Conservation (phyloP, 345 rosid genomes). For the Camelina sativa region DNA sequence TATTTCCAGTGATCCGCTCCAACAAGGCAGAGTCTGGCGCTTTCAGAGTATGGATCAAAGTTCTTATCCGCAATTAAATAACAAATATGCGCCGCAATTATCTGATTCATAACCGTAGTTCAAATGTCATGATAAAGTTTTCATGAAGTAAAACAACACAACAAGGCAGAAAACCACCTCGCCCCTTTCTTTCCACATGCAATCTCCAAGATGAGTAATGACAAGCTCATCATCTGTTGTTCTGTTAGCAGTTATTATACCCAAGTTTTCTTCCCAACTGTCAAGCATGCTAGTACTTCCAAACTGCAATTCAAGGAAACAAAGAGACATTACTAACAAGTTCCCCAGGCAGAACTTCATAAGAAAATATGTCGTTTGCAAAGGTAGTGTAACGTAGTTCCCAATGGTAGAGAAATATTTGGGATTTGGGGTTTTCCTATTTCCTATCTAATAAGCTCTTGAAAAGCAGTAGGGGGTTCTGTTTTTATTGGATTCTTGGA, state of each 20-base stretch:
- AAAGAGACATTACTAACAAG: constrained; percentile 3
- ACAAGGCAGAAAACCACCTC: constrained; percentile 61
- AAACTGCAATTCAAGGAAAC: constrained; percentile 52
- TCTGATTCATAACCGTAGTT: constrained; percentile 48
- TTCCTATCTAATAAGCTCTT: background rate
- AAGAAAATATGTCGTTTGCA: background rate
- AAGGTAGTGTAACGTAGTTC: constrained; percentile 17
- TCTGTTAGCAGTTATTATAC: constrained; percentile 94
- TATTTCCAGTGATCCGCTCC: constrained; percentile 80
- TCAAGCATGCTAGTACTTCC: constrained; percentile 88
- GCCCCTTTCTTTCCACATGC: constrained; percentile 96
- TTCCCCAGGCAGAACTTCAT: background rate
- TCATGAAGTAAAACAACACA: constrained; percentile 17
- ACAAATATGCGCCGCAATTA: constrained; percentile 73
- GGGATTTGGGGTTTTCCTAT: background rate
- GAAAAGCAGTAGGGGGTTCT: background rate
- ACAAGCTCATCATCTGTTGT: constrained; percentile 96
- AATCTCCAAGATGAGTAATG: constrained; percentile 94
- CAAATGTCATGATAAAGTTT: constrained; percentile 40
- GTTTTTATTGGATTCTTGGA: background rate
- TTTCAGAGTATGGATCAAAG: constrained; percentile 73
- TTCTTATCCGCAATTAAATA: constrained; percentile 73
- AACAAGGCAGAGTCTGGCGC: constrained; percentile 74
- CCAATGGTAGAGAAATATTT: constrained; percentile 4
- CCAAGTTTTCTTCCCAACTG: constrained; percentile 98